Evolutionary conservation across 108 stramenopile genomes (phyloP), one percentile per base, ranked within the genome.

Genomic region (Cyclotella cryptica): DNA sequence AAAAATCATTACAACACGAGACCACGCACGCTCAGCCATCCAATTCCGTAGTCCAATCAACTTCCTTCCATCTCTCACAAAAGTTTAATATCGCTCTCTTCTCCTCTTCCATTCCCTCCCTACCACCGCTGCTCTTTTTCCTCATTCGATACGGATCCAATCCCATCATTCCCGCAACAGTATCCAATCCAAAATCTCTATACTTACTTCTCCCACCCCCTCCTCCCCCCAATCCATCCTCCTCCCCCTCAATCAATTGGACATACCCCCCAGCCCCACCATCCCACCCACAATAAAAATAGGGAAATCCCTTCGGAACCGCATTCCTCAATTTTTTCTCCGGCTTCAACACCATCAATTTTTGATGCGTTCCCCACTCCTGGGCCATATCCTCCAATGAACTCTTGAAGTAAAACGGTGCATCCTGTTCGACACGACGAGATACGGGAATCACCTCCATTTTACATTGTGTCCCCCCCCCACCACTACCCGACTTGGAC

Each of bases 361-460:
- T 74, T 63, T 92, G 89, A 63, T 92, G 90, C 10, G 89, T 91
- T n/a, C 90, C 94, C 84, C 87, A 90, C 69, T 95, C 94, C 65
- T 90, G 88, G 1, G 88, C 81, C 72, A 88, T 85, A 75, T 95
- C 94, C 5, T 65, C 63, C 77, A 95, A 57, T 10, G 89, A 84
- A 17, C 82, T 80, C 67, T 86, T 83, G 72, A 95, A 93, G 60
- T 76, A 93, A 61, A 95, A 75, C 19, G 86, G 82, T 17, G 88
- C 91, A 81, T 95, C 94, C n/a, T 78, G 67, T 46, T 79, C 72
- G 29, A 74, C 74, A 14, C 53, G 44, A 24, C 44, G 65, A 10
- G 92, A 89, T 0, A 95, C 87, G 8, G 89, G 88, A 39, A 91
- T 78, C 1, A 84, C 87, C 41, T 91, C 92, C 75, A 95, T 78